Conservation (phyloP, 2,329 filamentous ascomycete genomes). For the Cladorrhinum sp. region DNA sequence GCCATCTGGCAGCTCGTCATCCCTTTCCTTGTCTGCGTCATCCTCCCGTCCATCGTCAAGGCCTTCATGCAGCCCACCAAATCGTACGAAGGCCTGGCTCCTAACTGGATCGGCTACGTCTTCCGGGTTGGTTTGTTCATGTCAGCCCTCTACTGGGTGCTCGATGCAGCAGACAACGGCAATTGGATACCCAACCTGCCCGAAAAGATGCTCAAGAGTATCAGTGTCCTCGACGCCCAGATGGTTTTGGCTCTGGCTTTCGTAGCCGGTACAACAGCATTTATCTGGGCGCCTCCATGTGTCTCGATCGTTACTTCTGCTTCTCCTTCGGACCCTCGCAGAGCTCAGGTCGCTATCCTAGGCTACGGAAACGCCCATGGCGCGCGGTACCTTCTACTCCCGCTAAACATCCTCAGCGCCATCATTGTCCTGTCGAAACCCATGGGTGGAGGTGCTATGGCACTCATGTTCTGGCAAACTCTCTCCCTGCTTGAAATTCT, state of each 20-base stretch:
- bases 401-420: conserved; percentile 72
- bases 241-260: conserved; percentile 74
- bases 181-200: conserved; percentile 68
- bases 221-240: conserved; percentile 76
- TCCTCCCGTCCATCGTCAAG: conserved; percentile 72
- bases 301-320: conserved; percentile 64
- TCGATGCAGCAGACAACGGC: conserved; percentile 84
- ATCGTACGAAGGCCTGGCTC: conserved; percentile 83
- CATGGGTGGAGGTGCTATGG: conserved; percentile 84
- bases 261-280: conserved; percentile 79
- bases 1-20: conserved; percentile 84
- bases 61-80: conserved; percentile 77
- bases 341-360: conserved; percentile 68
- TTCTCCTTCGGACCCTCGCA: conserved; percentile 40
- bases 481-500: conserved; percentile 70
- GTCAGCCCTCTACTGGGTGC: conserved; percentile 77
- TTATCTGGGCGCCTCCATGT: conserved; percentile 80
- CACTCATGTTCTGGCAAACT: conserved; percentile 81
- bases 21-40: conserved; percentile 68
- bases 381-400: conserved; percentile 80
- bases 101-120: conserved; percentile 77
- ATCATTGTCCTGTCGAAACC: conserved; percentile 85
- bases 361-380: conserved; percentile 94
- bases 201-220: conserved; percentile 64
- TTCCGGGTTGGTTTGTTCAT: conserved; percentile 75